Percentiles rank a stretch among this genome's conserved stretches.
Conservation (phyloP, 257 asterid genomes). For the Paulownia fortunei region DNA sequence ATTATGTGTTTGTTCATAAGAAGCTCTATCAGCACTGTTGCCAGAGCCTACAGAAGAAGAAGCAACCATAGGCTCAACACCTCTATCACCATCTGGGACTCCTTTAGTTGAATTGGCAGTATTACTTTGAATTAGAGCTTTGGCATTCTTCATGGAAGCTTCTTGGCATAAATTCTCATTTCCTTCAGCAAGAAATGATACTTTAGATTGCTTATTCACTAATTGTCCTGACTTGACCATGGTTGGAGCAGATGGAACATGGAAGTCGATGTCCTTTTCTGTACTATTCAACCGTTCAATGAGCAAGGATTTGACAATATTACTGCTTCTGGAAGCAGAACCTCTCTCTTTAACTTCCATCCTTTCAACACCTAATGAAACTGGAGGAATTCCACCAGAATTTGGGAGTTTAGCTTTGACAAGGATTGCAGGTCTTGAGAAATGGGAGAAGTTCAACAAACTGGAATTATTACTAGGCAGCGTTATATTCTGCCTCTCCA, state of each 20-base stretch:
- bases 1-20: constrained; percentile 49
- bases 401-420: constrained; percentile 38
- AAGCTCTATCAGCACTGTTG: constrained; percentile 61
- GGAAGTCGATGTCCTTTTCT: background rate
- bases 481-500: constrained; percentile 34
- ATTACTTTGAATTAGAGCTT: constrained; percentile 8
- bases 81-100: constrained; percentile 47
- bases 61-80: constrained; percentile 55
- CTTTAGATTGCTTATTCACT: constrained; percentile 33
- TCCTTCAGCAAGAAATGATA: constrained; percentile 35
- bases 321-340: background rate
- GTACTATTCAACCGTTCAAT: background rate
- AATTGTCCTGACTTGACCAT: constrained; percentile 23
- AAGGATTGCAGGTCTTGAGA: constrained; percentile 56
- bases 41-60: constrained; percentile 74
- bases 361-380: too few relatives aligned
- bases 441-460: constrained; percentile 29
- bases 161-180: constrained; percentile 30
- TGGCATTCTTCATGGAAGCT: constrained; percentile 38
- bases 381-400: background rate
- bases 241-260: background rate
- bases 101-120: constrained; percentile 35
- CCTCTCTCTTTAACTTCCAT: background rate
- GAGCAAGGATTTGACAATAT: background rate
- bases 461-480: background rate